phyloP scores from a whole-genome alignment of 208 protist species.

The Leishmania mexicana region DNA sequence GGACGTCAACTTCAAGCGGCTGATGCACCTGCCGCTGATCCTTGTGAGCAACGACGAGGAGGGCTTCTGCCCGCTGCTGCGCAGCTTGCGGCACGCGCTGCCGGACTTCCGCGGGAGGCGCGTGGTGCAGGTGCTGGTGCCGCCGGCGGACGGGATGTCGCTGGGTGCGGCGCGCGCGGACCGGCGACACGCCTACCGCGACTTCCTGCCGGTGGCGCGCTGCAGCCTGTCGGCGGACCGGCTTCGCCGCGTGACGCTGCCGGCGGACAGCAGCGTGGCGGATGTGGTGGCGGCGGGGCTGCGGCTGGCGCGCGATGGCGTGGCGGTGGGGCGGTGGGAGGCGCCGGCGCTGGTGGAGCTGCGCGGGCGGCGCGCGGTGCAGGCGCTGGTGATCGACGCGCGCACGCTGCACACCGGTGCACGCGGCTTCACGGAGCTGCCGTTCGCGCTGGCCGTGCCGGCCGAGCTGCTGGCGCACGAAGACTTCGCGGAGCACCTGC shows the following conservation, averaged over 20 bases:
- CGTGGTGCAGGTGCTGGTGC: conserved; percentile 22
- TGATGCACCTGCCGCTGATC: conserved; percentile 18
- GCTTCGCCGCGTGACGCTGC: conserved; percentile 22
- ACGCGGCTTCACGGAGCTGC: conserved; percentile 15
- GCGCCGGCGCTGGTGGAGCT: conserved; percentile 23
- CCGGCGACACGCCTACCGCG: conserved; percentile 20
- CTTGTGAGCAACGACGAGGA: conserved; percentile 29
- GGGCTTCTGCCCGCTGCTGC: conserved; percentile 25
- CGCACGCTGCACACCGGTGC: conserved; percentile 21
- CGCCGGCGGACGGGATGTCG: conserved; percentile 9
- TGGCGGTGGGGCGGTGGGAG: not conserved
- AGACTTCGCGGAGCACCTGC: conserved; percentile 16
- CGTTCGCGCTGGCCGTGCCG: conserved; percentile 15
- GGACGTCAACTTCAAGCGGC: not conserved
- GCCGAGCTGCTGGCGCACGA: conserved; percentile 24
- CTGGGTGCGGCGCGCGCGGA: conserved; percentile 12
- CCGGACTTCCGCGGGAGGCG: conserved; percentile 12
- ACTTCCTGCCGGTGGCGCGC: conserved; percentile 22
- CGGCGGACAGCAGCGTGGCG: conserved; percentile 22
- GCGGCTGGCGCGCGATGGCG: conserved; percentile 7
- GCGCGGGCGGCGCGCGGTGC: conserved; percentile 24
- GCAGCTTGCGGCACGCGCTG: conserved; percentile 20
- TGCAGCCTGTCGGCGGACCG: conserved; percentile 13
- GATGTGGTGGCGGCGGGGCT: conserved; percentile 31
- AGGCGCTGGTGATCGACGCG: conserved; percentile 35